Evolutionary conservation across 1,284 basidiomycete species (phyloP), one percentile per base, ranked within the genome.

Genomic region (Anthracocystis walkeri): DNA sequence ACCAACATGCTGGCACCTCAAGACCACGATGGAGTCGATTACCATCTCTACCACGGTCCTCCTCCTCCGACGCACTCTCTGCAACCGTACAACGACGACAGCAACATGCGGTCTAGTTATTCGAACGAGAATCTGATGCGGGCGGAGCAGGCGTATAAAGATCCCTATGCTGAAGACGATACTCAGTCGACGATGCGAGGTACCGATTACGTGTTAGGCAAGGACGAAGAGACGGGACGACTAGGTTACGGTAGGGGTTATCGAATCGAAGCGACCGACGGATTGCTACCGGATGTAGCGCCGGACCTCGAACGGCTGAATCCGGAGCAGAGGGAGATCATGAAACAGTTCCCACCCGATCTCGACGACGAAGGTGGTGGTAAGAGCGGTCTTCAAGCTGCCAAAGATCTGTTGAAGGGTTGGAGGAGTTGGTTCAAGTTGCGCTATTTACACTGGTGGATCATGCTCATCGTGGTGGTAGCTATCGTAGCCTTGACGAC

Each of bases 401-500:
- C 66, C 18, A 64, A 54, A 31, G 57, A 67, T 8, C 25, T 77
- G 52, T 8, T 72, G 7, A 74, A 73, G 35, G 54, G 77, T 33
- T 83, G 79, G 79, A 65, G 69, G 33, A 40, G 41, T 7, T 81
- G 58, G 54, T 68, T 83, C 61, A 61, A 68, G 35, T 69, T 77
- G 42, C 65, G 57, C 20, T 82, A 82, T 40, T 45, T 72, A n/a
- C 77, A 88, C 83, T 92, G 84, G 77, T 88, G 87, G 68, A 52
- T 88, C 44, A 76, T 78, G 31, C 29, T 72, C 4, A 62, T 86
- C 25, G 54, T 87, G 53, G 67, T 86, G 65, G 58, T 88, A 35
- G 87, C 88, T 44, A 33, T 92, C 18, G 88, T 89, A 8, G 86
- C 87, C 2, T 88, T 93, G 54, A 88, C 92, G 72, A 87, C 89